Evolutionary conservation across 192 early-diverging fungal species (phyloP).

Genomic region (Dissophora ornata): DNA sequence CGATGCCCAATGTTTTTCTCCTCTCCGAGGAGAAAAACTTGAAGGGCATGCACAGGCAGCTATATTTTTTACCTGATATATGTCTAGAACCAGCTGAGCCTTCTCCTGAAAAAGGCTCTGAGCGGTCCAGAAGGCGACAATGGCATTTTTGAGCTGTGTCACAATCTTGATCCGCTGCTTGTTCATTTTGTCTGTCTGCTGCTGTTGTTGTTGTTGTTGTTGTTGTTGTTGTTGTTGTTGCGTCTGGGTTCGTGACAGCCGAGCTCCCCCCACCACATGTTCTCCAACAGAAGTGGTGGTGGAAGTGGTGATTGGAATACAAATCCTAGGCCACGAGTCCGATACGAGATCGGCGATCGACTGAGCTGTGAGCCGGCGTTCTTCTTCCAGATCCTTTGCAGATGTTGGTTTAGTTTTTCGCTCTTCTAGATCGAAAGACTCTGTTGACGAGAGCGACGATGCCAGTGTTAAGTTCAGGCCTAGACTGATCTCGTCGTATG

Average conservation of each 20-base stretch:
- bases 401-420: too few relatives aligned
- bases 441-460: background rate
- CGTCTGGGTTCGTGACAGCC: too few relatives aligned
- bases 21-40: too few relatives aligned
- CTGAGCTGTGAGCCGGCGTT: slow-evolving; percentile 10
- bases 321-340: slow-evolving; percentile 20
- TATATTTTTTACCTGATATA: slow-evolving; percentile 37
- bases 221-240: background rate
- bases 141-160: slow-evolving; percentile 17
- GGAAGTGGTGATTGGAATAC: background rate
- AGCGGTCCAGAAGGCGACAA: slow-evolving; percentile 22
- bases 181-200: background rate
- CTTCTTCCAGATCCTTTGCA: slow-evolving; percentile 13
- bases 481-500: background rate
- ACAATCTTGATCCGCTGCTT: slow-evolving; percentile 24
- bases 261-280: too few relatives aligned
- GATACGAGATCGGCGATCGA: slow-evolving; percentile 17
- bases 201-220: background rate
- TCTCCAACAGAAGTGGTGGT: background rate
- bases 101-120: slow-evolving; percentile 36
- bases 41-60: too few relatives aligned
- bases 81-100: slow-evolving; percentile 25
- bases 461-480: background rate
- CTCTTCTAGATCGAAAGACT: background rate
- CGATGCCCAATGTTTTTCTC: too few relatives aligned